Evolutionary conservation across 2,329 filamentous ascomycete species (phyloP).

Genomic region (Ophiostoma sp.): DNA sequence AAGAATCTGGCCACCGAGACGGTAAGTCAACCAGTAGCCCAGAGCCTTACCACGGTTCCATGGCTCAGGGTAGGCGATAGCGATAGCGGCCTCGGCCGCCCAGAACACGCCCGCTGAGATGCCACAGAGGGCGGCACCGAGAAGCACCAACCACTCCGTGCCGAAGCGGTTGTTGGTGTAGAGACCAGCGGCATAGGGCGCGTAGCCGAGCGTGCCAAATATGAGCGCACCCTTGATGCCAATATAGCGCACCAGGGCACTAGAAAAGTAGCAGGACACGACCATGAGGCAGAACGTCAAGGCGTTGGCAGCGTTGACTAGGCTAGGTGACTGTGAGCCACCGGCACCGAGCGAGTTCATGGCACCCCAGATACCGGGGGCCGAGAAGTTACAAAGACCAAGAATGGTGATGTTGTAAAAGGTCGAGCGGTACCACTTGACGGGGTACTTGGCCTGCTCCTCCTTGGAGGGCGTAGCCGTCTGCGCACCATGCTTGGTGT

Average conservation of each 20-base stretch:
- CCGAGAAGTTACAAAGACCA: constrained; percentile 63
- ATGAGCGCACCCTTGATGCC: constrained; percentile 67
- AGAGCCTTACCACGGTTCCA: constrained; percentile 60
- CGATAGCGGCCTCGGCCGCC: constrained; percentile 69
- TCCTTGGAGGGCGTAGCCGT: constrained; percentile 21
- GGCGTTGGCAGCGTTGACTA: constrained; percentile 66
- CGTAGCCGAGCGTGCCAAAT: constrained; percentile 66
- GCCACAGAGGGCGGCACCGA: constrained; percentile 64
- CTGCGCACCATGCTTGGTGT: constrained; percentile 16
- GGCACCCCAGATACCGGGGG: constrained; percentile 66
- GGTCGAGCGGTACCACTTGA: constrained; percentile 63
- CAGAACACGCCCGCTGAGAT: constrained; percentile 68
- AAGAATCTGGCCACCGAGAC: constrained; percentile 60
- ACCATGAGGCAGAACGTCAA: constrained; percentile 61
- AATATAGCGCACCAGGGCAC: constrained; percentile 56
- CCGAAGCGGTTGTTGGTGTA: constrained; percentile 69
- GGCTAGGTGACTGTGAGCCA: constrained; percentile 56
- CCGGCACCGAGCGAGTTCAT: constrained; percentile 71
- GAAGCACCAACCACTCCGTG: constrained; percentile 60
- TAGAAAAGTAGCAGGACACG: constrained; percentile 61
- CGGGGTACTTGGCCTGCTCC: constrained; percentile 20
- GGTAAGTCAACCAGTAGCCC: constrained; percentile 56
- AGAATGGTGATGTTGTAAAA: constrained; percentile 69
- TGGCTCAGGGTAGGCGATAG: constrained; percentile 65
- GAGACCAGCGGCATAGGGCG: constrained; percentile 63